A percentile compares a stretch with the other conserved stretches of the same genome.
phyloP scores from a whole-genome alignment of 1,284 basidiomycete genomes.

The Naganishia liquefaciens region DNA sequence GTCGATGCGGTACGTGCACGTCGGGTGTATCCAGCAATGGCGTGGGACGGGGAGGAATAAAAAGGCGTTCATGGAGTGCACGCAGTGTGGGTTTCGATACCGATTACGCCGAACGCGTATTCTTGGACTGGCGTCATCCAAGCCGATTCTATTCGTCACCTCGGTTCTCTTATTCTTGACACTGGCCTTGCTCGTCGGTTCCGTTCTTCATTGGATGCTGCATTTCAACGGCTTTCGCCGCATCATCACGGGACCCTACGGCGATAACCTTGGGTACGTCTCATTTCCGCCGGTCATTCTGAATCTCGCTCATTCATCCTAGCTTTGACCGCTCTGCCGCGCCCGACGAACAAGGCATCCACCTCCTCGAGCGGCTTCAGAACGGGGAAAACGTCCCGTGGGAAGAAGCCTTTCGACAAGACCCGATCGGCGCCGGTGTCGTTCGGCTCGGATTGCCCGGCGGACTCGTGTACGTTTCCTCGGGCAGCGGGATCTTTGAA shows the following conservation, averaged over 20 bases:
- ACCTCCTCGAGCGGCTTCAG: slow-evolving; percentile 9
- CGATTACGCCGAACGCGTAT: slow-evolving; percentile 46
- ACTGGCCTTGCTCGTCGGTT: slow-evolving; percentile 43
- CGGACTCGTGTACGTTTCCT: slow-evolving; percentile 23
- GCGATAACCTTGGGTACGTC: slow-evolving; percentile 6
- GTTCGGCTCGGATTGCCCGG: slow-evolving; percentile 42
- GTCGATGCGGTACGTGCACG: slow-evolving; percentile 44
- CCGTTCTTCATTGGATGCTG: slow-evolving; percentile 37
- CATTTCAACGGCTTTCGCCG: slow-evolving; percentile 25
- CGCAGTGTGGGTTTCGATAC: slow-evolving; percentile 45
- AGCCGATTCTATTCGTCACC: slow-evolving; percentile 43
- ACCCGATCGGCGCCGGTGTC: slow-evolving; percentile 27
- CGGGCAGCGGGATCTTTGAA: slow-evolving; percentile 31
- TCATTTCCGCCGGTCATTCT: not conserved
- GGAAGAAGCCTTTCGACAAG: slow-evolving; percentile 27
- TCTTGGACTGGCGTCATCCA: slow-evolving; percentile 49
- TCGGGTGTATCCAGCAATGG: slow-evolving; percentile 52
- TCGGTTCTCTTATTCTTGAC: slow-evolving; percentile 44
- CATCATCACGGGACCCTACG: slow-evolving; percentile 24
- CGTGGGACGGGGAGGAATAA: slow-evolving; percentile 48
- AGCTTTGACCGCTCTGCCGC: slow-evolving; percentile 2
- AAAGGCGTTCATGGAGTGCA: slow-evolving; percentile 13
- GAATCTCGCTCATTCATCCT: not conserved
- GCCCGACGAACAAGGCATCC: slow-evolving; percentile 3
- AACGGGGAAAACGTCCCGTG: slow-evolving; percentile 14